A percentile compares a stretch with the other conserved stretches of the same genome.
Evolutionary conservation across 495 filamentous ascomycete species (phyloP).

Genomic region (Parathielavia appendiculata): DNA sequence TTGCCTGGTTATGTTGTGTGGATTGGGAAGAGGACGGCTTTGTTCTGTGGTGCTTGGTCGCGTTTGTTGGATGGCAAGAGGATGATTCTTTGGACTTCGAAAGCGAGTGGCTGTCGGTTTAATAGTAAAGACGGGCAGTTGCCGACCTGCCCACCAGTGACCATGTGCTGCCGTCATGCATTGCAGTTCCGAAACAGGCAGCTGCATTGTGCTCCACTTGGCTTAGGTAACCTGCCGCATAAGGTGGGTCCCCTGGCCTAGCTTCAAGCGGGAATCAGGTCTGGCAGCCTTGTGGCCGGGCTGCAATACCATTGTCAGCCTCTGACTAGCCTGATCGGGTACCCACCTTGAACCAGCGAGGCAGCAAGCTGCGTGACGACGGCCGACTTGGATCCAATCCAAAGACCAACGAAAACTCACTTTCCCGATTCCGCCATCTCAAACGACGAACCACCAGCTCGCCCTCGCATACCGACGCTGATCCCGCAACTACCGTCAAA

Average conservation of each 20-base stretch:
- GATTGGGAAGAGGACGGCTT: neutral
- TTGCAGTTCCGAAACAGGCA: constrained; percentile 7
- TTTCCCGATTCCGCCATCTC: constrained; percentile 11
- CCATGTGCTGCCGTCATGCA: neutral
- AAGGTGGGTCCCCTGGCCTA: constrained; percentile 1
- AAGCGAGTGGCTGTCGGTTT: constrained; percentile 16
- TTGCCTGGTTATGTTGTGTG: neutral
- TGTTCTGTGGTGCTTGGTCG: neutral
- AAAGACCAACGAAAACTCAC: constrained; percentile 1
- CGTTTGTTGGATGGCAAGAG: constrained; percentile 9
- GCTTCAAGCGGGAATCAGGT: constrained; percentile 10
- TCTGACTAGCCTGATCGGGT: constrained; percentile 29
- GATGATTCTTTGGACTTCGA: constrained; percentile 11
- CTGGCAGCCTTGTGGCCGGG: constrained; percentile 12
- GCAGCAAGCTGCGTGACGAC: constrained; percentile 36
- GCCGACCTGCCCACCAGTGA: no score
- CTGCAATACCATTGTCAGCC: constrained; percentile 10
- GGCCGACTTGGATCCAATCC: constrained; percentile 13
- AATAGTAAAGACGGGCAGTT: neutral
- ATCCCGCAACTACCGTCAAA: neutral
- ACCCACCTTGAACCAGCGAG: constrained; percentile 30
- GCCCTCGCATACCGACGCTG: neutral
- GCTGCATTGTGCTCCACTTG: neutral
- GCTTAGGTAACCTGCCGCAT: constrained; percentile 17
- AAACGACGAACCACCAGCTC: constrained; percentile 16